Evolutionary conservation across 306 rosid species (phyloP), one percentile per base, ranked within the genome.

Genomic region (Vachellia collinsii): DNA sequence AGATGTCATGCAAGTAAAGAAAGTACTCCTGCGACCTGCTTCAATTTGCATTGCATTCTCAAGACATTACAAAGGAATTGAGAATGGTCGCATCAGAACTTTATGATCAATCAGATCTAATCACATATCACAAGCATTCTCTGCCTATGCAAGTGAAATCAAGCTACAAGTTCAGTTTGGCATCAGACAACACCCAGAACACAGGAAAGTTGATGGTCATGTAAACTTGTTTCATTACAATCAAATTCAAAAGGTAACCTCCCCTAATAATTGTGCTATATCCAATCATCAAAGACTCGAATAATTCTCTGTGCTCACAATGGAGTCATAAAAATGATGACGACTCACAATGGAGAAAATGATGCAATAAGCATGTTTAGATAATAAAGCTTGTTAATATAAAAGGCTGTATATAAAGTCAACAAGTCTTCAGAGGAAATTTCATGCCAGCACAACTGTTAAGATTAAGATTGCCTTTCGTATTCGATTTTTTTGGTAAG

Each of bases 361-460:
- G 53, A 75, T 23, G 61, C 72, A 56, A 43, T 3, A 39, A 74
- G 72, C 74, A 47, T 39, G 46, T 23, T 68, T 16, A 62, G 56
- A 25, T 43, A 25, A 73, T 19, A 59, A 11, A 79, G 34, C 59
- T 50, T 69, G 20, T 6, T 74, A 59, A 16, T 50, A 54, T 3
- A 48, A 74, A 59, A 78, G 37, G 41, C 37, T 72, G 73, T 37
- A 41, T 64, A 42, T 50, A 16, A 58, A 2, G 37, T 37, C 12
- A 77, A 37, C 63, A 39, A 67, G 68, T 20, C 38, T 25, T 66
- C 6, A 20, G 65, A 58, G 63, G 70, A 59, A 59, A 59, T 79
- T 75, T 51, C 80, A 72, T 50, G 71, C 68, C 58, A 61, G 34
- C 38, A 48, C n/a, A 51, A 19, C 70, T 75, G 20, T 66, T 66